These are phyloP conservation scores for Aspergillus sclerotialis DNA, from an alignment of 2,329 filamentous ascomycete species.

Conservation along the genomic window DNA sequence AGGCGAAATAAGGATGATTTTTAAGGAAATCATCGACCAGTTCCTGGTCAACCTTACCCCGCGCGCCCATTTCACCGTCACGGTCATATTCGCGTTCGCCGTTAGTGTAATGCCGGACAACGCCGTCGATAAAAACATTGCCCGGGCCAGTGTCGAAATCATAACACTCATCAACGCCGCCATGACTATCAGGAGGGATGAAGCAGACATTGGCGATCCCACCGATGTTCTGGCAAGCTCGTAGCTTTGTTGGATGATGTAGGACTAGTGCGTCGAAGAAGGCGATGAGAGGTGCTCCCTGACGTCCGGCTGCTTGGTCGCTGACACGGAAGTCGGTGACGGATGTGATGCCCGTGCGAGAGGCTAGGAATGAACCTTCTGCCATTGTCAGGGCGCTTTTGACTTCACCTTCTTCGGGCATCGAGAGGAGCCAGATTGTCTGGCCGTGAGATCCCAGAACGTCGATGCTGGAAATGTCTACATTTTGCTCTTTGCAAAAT, in stretches of 20 bases:
- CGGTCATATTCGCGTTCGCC: slow-evolving; percentile 46
- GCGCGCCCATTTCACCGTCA: slow-evolving; percentile 45
- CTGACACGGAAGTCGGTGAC: slow-evolving; percentile 53
- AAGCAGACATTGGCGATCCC: slow-evolving; percentile 57
- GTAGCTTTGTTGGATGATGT: slow-evolving; percentile 50
- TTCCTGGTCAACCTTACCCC: slow-evolving; percentile 44
- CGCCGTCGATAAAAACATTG: slow-evolving; percentile 51
- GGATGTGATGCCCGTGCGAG: slow-evolving; percentile 51
- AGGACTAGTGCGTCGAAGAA: slow-evolving; percentile 53
- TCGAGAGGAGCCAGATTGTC: slow-evolving; percentile 51
- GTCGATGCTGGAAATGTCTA: slow-evolving; percentile 44
- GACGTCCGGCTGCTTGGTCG: slow-evolving; percentile 51
- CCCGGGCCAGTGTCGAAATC: slow-evolving; percentile 53
- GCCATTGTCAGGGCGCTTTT: slow-evolving; percentile 50
- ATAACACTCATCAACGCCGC: slow-evolving; percentile 34
- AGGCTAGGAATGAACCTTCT: slow-evolving; percentile 50
- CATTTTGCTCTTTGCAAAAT: slow-evolving; percentile 42
- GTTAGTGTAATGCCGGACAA: slow-evolving; percentile 48
- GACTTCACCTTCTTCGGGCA: slow-evolving; percentile 43
- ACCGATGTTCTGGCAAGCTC: slow-evolving; percentile 56
- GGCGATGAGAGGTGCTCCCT: slow-evolving; percentile 50
- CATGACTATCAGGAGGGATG: slow-evolving; percentile 43
- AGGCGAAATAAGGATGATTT: slow-evolving; percentile 46
- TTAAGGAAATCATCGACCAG: slow-evolving; percentile 48
- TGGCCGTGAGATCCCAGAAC: slow-evolving; percentile 53